These are phyloP conservation scores for Polyplosphaeria fusca DNA, from an alignment of 495 filamentous ascomycete species.

Conservation along the genomic window DNA sequence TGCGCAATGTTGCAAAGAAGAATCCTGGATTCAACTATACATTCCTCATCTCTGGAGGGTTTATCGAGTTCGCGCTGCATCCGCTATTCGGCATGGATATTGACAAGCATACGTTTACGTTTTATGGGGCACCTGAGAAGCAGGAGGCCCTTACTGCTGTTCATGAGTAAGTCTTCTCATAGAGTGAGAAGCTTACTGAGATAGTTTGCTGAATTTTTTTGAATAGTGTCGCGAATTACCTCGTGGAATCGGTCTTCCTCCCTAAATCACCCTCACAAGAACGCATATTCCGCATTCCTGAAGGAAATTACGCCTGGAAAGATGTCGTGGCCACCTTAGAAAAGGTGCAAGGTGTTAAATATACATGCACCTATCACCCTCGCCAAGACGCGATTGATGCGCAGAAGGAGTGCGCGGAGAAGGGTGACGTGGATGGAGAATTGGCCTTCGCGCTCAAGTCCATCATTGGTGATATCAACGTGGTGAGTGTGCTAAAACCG, in stretches of 20 bases:
- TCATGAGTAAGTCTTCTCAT: conserved; percentile 9
- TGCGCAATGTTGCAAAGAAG: background rate
- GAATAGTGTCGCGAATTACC: conserved; percentile 3
- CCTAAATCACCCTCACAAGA: conserved; percentile 4
- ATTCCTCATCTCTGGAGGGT: conserved; percentile 7
- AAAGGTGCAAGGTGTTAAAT: conserved; percentile 15
- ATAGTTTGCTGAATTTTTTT: conserved; percentile 2
- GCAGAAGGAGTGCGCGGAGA: conserved; percentile 4
- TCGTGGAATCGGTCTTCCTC: conserved; percentile 14
- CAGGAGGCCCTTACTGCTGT: conserved; percentile 6
- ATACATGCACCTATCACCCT: conserved; percentile 1
- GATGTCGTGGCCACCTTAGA: conserved; percentile 10
- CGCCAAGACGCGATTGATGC: conserved; percentile 9
- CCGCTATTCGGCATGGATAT: conserved; percentile 6
- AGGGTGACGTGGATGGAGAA: conserved; percentile 18
- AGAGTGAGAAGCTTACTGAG: conserved; percentile 3
- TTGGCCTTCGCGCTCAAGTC: conserved; percentile 9
- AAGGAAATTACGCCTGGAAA: background rate
- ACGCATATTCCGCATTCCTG: conserved; percentile 10
- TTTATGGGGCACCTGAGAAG: conserved; percentile 10
- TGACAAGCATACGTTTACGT: conserved; percentile 10
- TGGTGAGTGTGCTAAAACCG: conserved; percentile 1
- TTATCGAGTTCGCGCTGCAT: conserved; percentile 7
- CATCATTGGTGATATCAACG: background rate
- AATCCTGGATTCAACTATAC: conserved; percentile 15